Percentiles rank a stretch among this genome's conserved stretches.
These are phyloP conservation scores for Jamesozyma jinghongensis DNA, from an alignment of 805 yeast species.

Conservation along the genomic window DNA sequence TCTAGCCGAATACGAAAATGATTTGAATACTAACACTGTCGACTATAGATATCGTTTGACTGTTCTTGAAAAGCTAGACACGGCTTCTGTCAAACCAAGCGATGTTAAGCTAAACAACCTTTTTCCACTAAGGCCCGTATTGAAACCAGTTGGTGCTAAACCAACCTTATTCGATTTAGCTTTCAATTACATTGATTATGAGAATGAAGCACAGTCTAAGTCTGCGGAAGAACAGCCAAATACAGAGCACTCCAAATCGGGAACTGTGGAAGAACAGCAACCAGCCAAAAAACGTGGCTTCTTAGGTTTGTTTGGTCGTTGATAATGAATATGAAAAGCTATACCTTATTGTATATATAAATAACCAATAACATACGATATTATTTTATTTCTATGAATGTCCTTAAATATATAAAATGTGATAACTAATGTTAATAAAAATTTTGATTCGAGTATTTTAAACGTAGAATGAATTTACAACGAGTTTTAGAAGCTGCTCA, in stretches of 20 bases:
- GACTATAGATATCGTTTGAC: slow-evolving; percentile 15
- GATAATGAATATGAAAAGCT: background rate
- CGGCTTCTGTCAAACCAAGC: slow-evolving; percentile 11
- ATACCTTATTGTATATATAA: background rate
- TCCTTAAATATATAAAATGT: background rate
- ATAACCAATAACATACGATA: background rate
- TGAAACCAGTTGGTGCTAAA: slow-evolving; percentile 63
- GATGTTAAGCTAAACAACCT: slow-evolving; percentile 19
- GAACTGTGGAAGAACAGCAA: slow-evolving; percentile 10
- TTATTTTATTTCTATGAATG: background rate
- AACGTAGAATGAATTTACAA: slow-evolving; percentile 54
- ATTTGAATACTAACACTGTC: slow-evolving; percentile 6
- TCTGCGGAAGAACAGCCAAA: slow-evolving; percentile 8
- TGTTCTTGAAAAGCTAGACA: slow-evolving; percentile 35
- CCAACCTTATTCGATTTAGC: slow-evolving; percentile 92
- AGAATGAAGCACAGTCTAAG: slow-evolving; percentile 8
- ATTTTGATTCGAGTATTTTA: slow-evolving; percentile 1
- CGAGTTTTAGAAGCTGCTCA: slow-evolving; percentile 53
- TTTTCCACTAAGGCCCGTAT: slow-evolving; percentile 29
- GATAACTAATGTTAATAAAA: background rate
- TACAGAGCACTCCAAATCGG: slow-evolving; percentile 5
- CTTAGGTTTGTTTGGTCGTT: slow-evolving; percentile 64
- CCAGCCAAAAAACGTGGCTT: slow-evolving; percentile 52
- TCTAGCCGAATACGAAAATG: slow-evolving; percentile 30
- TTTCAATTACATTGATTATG: slow-evolving; percentile 63